Conservation (phyloP, 306 rosid genomes). For the Sphenostylis stenocarpa region DNA sequence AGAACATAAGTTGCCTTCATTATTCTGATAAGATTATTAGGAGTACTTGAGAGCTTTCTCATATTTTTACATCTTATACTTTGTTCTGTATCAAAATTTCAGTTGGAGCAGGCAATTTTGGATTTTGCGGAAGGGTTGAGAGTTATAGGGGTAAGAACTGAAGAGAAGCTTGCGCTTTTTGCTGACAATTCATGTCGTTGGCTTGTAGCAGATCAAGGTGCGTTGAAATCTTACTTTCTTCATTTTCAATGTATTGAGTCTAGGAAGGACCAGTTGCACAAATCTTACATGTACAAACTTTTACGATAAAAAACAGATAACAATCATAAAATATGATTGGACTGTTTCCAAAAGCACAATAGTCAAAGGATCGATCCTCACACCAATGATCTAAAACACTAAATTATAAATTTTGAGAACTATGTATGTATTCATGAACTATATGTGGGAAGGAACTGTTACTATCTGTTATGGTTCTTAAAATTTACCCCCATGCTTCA, state of each 20-base stretch:
- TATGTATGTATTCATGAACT: background rate
- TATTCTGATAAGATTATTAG: background rate
- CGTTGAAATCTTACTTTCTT: background rate
- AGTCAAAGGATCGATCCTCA: background rate
- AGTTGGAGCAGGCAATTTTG: slow-evolving; percentile 84
- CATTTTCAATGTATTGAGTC: background rate
- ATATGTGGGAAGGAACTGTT: background rate
- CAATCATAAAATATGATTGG: background rate
- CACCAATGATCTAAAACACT: background rate
- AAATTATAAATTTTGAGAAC: background rate
- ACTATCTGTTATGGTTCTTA: background rate
- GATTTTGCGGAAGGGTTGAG: slow-evolving; percentile 87
- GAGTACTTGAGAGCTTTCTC: background rate
- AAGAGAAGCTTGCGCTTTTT: slow-evolving; percentile 84
- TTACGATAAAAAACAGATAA: background rate
- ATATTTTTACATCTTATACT: background rate
- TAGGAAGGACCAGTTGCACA: slow-evolving; percentile 23
- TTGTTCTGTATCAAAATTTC: slow-evolving; percentile 37
- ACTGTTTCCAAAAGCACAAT: background rate
- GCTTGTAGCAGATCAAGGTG: slow-evolving; percentile 97
- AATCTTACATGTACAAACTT: background rate
- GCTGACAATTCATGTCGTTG: slow-evolving; percentile 92
- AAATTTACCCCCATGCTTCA: background rate
- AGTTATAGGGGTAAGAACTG: slow-evolving; percentile 72
- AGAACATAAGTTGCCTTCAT: background rate